Evolutionary conservation across 768 basidiomycete species (phyloP).

Genomic region (Gymnopilus dilepis): DNA sequence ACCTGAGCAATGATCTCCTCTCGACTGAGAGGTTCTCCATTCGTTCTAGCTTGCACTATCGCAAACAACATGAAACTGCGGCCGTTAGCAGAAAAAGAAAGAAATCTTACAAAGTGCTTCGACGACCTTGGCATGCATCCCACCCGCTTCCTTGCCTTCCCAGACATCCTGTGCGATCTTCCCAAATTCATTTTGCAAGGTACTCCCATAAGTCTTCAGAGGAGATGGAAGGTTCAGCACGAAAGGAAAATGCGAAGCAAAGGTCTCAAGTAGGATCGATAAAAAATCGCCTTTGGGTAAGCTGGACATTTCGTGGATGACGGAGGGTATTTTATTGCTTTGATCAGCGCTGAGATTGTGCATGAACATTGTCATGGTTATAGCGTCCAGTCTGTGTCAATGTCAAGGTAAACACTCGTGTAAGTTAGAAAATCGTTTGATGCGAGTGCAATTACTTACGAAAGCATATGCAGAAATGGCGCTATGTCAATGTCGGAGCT

Average conservation of each 20-base stretch:
- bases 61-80: no score
- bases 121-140: constrained; percentile 10
- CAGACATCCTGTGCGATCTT: constrained; percentile 3
- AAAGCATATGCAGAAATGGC: not conserved
- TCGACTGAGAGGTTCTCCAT: not conserved
- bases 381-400: constrained; percentile 3
- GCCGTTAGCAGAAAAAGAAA: not conserved
- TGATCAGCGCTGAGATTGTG: constrained; percentile 7
- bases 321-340: constrained; percentile 1
- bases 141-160: constrained; percentile 1
- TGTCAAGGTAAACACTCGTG: no score
- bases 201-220: not conserved
- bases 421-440: not conserved
- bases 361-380: constrained; percentile 13
- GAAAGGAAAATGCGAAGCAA: constrained; percentile 4
- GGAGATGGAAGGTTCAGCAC: constrained; percentile 1
- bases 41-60: not conserved
- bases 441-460: not conserved
- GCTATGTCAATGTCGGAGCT: not conserved
- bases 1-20: constrained; percentile 7
- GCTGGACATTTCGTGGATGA: constrained; percentile 5
- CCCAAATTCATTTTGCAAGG: constrained; percentile 5
- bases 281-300: constrained; percentile 1
- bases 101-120: not conserved
- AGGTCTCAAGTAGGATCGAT: not conserved